phyloP scores from a whole-genome alignment of 2,329 filamentous ascomycete species.

The Xylariaceae sp. region DNA sequence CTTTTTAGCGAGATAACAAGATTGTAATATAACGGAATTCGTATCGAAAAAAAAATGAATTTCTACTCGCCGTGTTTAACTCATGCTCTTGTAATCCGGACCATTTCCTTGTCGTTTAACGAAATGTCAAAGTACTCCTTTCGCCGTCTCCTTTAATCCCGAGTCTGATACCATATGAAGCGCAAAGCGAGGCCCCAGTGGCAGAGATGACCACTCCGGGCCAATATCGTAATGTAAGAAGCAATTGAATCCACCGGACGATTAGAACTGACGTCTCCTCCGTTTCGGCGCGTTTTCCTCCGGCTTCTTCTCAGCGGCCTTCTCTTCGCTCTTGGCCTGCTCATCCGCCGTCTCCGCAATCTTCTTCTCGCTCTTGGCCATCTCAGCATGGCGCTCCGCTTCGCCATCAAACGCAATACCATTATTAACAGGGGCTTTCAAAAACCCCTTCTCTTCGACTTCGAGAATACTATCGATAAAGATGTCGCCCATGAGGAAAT shows the following conservation, averaged over 20 bases:
- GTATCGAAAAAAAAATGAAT: neutral
- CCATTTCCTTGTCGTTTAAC: too few species aligned
- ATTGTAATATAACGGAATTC: neutral
- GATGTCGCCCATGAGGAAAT: conserved; percentile 31
- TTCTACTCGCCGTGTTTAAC: neutral
- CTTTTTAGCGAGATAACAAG: neutral
- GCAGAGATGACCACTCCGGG: neutral
- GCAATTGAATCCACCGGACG: neutral
- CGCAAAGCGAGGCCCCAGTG: neutral
- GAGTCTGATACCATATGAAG: neutral
- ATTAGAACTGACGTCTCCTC: conserved; percentile 6
- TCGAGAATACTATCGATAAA: conserved; percentile 29
- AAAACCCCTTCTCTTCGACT: conserved; percentile 26
- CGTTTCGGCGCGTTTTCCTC: conserved; percentile 5
- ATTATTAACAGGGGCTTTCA: conserved; percentile 21
- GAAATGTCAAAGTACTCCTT: neutral
- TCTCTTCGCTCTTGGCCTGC: neutral
- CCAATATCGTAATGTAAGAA: neutral
- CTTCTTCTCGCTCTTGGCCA: conserved; percentile 14
- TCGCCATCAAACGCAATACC: conserved; percentile 20
- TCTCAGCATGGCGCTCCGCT: conserved; percentile 18
- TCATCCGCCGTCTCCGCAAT: conserved; percentile 8
- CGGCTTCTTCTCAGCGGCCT: neutral
- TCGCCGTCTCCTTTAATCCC: neutral
- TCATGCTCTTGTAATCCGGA: too few species aligned